phyloP scores from a whole-genome alignment of 2,329 filamentous ascomycete genomes.

The Cordyceps javanica region DNA sequence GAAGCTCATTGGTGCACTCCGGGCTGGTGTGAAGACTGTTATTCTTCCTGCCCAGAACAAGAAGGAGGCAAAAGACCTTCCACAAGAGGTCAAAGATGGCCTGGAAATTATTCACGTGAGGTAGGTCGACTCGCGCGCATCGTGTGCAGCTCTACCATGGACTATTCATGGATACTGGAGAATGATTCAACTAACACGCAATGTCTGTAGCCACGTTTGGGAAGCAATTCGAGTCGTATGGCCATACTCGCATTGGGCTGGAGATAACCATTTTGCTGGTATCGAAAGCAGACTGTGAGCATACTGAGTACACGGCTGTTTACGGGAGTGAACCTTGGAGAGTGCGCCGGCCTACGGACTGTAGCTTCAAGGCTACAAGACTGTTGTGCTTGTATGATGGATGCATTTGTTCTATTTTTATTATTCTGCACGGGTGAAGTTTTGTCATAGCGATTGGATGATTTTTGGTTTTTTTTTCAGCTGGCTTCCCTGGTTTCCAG shows the following conservation, averaged over 20 bases:
- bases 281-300: conserved; percentile 73
- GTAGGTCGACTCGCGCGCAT: conserved; percentile 43
- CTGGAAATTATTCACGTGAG: conserved; percentile 84
- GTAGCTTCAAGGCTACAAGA: not conserved
- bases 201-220: conserved; percentile 70
- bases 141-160: not conserved
- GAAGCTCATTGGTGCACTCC: conserved; percentile 90
- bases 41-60: conserved; percentile 80
- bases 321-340: not conserved
- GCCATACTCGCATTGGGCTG: conserved; percentile 83
- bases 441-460: conserved; percentile 9
- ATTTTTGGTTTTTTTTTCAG: not conserved
- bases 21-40: conserved; percentile 92
- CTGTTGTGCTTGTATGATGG: conserved; percentile 7
- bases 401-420: not conserved
- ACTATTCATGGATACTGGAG: not conserved
- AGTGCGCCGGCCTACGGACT: not conserved
- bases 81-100: conserved; percentile 79
- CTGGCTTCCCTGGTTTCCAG: not conserved
- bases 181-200: conserved; percentile 25
- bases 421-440: not conserved
- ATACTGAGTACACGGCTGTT: not conserved
- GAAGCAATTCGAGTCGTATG: conserved; percentile 87
- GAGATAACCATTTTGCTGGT: conserved; percentile 59
- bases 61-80: conserved; percentile 88